phyloP scores from a whole-genome alignment of 345 rosid species.

The Zanthoxylum bungeanum region DNA sequence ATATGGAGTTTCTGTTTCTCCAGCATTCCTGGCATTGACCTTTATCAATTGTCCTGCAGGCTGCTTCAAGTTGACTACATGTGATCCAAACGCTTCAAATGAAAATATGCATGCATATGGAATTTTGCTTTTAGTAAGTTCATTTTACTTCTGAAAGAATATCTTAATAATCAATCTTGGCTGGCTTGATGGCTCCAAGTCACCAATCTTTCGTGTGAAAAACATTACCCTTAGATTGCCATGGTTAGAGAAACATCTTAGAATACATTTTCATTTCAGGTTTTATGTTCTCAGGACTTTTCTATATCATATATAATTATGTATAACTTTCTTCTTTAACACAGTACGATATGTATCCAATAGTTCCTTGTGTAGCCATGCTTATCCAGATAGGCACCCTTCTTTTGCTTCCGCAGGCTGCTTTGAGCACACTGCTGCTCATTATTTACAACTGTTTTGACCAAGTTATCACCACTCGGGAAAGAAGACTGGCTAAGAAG shows the following conservation, averaged over 20 bases:
- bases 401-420: slow-evolving; percentile 56
- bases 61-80: slow-evolving; percentile 76
- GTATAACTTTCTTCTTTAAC: background rate
- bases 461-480: slow-evolving; percentile 73
- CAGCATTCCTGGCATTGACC: slow-evolving; percentile 16
- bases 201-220: background rate
- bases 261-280: background rate
- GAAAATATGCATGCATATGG: slow-evolving; percentile 88
- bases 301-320: background rate
- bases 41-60: slow-evolving; percentile 45
- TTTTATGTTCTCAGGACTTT: slow-evolving; percentile 5
- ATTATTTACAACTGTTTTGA: slow-evolving; percentile 88
- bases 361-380: background rate
- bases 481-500: slow-evolving; percentile 71
- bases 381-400: background rate
- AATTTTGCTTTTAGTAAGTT: slow-evolving; percentile 78
- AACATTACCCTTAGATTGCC: background rate
- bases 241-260: background rate
- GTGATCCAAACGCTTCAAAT: slow-evolving; percentile 56
- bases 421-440: slow-evolving; percentile 60
- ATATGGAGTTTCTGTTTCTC: background rate
- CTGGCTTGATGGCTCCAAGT: background rate
- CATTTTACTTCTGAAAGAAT: background rate
- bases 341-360: background rate
- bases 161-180: background rate